A percentile compares a stretch with the other conserved stretches of the same genome.
Evolutionary conservation across 2,329 filamentous ascomycete genomes (phyloP).

Genomic region (Hymenoscyphus fructigenus): DNA sequence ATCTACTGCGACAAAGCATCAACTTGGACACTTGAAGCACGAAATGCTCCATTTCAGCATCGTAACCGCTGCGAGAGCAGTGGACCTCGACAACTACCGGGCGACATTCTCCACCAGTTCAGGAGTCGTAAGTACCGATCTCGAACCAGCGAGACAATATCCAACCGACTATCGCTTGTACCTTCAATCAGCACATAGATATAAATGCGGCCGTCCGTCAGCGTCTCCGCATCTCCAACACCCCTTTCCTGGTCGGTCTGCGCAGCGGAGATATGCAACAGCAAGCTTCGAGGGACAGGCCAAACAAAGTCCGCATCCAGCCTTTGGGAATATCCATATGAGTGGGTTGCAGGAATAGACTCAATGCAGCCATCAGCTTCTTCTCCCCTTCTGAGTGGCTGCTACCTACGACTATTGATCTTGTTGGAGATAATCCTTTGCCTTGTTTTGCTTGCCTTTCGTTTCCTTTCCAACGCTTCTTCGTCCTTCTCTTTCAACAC

Average conservation of each 20-base stretch:
- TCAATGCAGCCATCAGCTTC: neutral
- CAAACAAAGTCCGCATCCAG: neutral
- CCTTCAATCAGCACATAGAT: too few species aligned
- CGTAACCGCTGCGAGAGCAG: neutral
- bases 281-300: neutral
- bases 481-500: neutral
- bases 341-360: conserved; percentile 1
- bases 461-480: neutral
- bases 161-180: too few species aligned
- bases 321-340: neutral
- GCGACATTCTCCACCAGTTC: too few species aligned
- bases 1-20: neutral
- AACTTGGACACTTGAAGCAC: neutral
- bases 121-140: too few species aligned
- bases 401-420: neutral
- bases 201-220: too few species aligned
- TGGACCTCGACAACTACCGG: too few species aligned
- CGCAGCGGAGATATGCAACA: too few species aligned
- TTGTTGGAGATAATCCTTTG: neutral
- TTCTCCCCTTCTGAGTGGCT: neutral
- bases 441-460: neutral
- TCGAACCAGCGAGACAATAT: too few species aligned
- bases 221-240: too few species aligned
- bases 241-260: too few species aligned
- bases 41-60: neutral